Evolutionary conservation across 176 grass and related monocot genomes (phyloP).

Genomic region (Puya raimondii): DNA sequence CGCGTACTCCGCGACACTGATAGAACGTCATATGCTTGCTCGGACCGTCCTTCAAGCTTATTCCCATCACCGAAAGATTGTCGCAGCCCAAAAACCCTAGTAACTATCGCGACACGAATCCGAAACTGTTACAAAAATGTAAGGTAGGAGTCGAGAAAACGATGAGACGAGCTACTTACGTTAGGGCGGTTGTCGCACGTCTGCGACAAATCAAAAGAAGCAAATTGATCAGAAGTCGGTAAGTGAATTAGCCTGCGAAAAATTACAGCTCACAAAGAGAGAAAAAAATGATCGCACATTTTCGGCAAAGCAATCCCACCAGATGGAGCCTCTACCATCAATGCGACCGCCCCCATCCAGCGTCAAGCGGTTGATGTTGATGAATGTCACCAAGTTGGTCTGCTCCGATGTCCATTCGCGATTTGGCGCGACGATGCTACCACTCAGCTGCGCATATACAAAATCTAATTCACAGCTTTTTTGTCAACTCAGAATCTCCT

Average conservation of each 20-base stretch:
- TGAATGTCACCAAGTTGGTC: slow-evolving; percentile 36
- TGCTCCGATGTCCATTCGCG: slow-evolving; percentile 25
- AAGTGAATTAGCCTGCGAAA: no score
- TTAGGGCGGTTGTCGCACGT: slow-evolving; percentile 22
- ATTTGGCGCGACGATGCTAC: slow-evolving; percentile 43
- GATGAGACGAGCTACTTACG: slow-evolving; percentile 32
- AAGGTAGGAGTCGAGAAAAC: no score
- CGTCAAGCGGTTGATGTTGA: slow-evolving; percentile 20
- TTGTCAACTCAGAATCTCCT: no score
- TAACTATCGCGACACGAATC: slow-evolving; percentile 15
- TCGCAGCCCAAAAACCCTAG: slow-evolving; percentile 37
- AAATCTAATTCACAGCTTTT: background rate
- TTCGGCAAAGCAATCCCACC: slow-evolving; percentile 45
- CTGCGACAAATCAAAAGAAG: slow-evolving; percentile 25
- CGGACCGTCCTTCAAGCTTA: slow-evolving; percentile 42
- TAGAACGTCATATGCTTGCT: slow-evolving; percentile 47
- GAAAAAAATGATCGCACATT: slow-evolving; percentile 17
- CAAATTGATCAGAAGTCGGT: slow-evolving; percentile 7
- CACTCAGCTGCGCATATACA: slow-evolving; percentile 33
- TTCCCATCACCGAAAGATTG: slow-evolving; percentile 23
- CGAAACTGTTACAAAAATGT: no score
- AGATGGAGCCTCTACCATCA: slow-evolving; percentile 47
- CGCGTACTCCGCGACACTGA: slow-evolving; percentile 24
- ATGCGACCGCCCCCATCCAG: slow-evolving; percentile 41
- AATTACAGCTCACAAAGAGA: no score